Evolutionary conservation across 164 flowering plant genomes (phyloP).

Genomic region (Sextonia rubra): DNA sequence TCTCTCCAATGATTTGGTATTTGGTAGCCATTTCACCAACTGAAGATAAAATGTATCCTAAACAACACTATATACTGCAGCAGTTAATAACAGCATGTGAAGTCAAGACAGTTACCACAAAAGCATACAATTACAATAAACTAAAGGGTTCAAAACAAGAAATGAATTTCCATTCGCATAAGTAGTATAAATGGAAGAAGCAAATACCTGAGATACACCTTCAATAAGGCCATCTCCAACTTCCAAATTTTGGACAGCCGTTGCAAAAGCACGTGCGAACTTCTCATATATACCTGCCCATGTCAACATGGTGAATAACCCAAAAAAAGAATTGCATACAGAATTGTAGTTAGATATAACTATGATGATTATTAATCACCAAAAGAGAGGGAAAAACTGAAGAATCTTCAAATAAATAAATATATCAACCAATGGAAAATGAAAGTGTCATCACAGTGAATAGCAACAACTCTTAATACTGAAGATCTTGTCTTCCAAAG

Average conservation of each 20-base stretch:
- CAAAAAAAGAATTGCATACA: no score
- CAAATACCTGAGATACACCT: conserved; percentile 72
- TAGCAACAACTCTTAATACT: no score
- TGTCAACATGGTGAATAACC: not conserved
- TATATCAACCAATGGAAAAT: no score
- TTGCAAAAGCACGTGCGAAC: conserved; percentile 67
- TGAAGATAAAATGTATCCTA: not conserved
- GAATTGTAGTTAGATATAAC: no score
- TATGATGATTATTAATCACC: no score
- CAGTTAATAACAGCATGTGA: not conserved
- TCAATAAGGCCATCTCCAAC: conserved; percentile 92
- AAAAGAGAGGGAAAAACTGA: no score
- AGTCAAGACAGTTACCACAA: not conserved
- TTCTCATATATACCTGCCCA: conserved; percentile 83
- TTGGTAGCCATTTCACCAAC: not conserved
- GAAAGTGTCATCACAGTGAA: no score
- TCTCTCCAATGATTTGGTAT: not conserved
- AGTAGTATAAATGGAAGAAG: not conserved
- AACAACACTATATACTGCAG: not conserved
- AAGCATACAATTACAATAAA: not conserved
- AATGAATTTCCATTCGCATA: no score
- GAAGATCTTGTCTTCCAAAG: no score
- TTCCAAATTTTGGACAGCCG: conserved; percentile 69
- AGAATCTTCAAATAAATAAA: no score
- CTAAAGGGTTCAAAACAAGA: not conserved